Evolutionary conservation across 169 alveolate genomes (phyloP).

Genomic region (Cardiosporidium cionae): DNA sequence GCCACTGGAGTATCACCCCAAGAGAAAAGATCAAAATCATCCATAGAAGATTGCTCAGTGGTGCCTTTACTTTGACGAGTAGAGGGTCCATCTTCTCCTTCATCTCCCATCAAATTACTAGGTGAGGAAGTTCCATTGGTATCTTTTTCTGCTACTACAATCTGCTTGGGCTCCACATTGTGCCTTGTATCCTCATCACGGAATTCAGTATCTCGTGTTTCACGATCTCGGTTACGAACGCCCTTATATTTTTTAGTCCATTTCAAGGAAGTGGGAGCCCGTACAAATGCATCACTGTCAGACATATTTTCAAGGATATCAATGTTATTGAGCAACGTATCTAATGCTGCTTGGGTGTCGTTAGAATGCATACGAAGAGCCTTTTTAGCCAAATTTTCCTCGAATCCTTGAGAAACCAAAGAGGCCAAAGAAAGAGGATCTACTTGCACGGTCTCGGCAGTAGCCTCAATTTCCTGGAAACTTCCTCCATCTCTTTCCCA

Average conservation of each 20-base stretch:
- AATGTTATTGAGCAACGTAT: constrained; percentile 31
- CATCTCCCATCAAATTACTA: too few relatives aligned
- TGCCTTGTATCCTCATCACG: too few relatives aligned
- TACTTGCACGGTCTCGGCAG: not conserved
- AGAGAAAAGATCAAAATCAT: not conserved
- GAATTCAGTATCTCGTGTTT: too few relatives aligned
- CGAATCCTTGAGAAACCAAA: constrained; percentile 41
- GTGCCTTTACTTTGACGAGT: too few relatives aligned
- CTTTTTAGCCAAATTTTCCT: constrained; percentile 20
- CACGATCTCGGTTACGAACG: too few relatives aligned
- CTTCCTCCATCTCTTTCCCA: not conserved
- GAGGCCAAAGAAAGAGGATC: constrained; percentile 37
- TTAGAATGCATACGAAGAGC: constrained; percentile 30
- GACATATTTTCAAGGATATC: not conserved
- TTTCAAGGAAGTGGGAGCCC: constrained; percentile 26
- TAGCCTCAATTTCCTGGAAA: not conserved
- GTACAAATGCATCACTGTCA: not conserved
- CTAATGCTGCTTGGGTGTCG: constrained; percentile 39
- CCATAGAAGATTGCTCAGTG: too few relatives aligned
- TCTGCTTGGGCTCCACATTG: too few relatives aligned
- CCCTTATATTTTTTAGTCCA: constrained; percentile 20
- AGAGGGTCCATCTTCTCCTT: too few relatives aligned
- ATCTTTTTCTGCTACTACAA: too few relatives aligned
- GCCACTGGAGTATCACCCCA: not conserved
- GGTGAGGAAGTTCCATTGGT: too few relatives aligned